These are phyloP conservation scores for Hymenoscyphus infarciens DNA, from an alignment of 2,329 filamentous ascomycete species.

Conservation along the genomic window DNA sequence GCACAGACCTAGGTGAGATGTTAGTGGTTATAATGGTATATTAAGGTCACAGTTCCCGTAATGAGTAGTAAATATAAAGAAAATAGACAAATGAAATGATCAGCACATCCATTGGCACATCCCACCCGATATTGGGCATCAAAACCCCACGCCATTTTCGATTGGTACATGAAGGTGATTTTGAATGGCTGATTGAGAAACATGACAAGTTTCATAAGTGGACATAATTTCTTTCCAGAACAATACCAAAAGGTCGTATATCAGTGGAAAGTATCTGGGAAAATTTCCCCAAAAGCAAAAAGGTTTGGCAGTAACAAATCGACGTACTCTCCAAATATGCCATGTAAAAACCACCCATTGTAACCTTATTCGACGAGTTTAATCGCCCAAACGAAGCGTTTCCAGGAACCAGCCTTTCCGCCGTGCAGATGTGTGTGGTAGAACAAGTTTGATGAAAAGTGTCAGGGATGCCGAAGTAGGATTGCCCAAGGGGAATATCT, in stretches of 20 bases:
- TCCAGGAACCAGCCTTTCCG: conserved; percentile 24
- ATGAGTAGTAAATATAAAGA: background rate
- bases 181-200: conserved; percentile 1
- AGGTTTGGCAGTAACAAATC: conserved; percentile 24
- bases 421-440: conserved; percentile 28
- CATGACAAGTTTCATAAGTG: background rate
- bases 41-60: background rate
- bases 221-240: background rate
- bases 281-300: conserved; percentile 23
- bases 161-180: conserved; percentile 16
- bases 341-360: conserved; percentile 65
- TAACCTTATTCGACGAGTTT: conserved; percentile 30
- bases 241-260: background rate
- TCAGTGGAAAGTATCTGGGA: conserved; percentile 20
- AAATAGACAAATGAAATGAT: conserved; percentile 5
- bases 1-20: conserved; percentile 69
- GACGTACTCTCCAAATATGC: conserved; percentile 38
- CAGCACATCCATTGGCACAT: conserved; percentile 4
- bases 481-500: conserved; percentile 25
- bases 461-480: conserved; percentile 28
- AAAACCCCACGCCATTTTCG: conserved; percentile 16
- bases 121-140: conserved; percentile 15
- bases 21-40: conserved; percentile 26
- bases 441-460: conserved; percentile 24
- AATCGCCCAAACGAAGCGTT: conserved; percentile 15